Evolutionary conservation across 78 protist species (phyloP).

Genomic region (Dictyostelium capitatum): DNA sequence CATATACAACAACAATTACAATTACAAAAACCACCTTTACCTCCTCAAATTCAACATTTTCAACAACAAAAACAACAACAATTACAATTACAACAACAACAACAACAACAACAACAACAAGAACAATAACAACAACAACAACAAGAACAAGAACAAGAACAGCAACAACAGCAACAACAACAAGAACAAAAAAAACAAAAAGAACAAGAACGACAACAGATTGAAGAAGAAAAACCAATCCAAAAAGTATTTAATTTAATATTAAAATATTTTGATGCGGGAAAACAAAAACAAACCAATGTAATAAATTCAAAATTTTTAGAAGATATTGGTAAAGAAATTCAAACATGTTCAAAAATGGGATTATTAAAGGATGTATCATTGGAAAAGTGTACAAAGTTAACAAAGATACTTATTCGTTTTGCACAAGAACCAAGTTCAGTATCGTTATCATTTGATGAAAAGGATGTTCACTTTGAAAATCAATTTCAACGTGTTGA

Average conservation of each 20-base stretch:
- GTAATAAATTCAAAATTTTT: neutral
- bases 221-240: conserved; percentile 17
- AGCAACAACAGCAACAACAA: neutral
- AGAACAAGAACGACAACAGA: neutral
- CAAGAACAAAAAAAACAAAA: neutral
- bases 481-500: conserved; percentile 24
- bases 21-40: no score
- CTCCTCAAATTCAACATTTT: no score
- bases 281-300: neutral
- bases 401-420: conserved; percentile 9
- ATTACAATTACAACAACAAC: no score
- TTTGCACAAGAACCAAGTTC: conserved; percentile 7
- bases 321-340: conserved; percentile 19
- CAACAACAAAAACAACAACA: no score
- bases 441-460: conserved; percentile 28
- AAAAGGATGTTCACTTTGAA: neutral
- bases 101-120: neutral
- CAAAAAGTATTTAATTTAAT: conserved; percentile 21
- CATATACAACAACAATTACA: no score
- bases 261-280: conserved; percentile 18
- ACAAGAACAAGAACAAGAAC: neutral
- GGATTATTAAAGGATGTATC: conserved; percentile 22
- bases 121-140: neutral
- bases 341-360: neutral
- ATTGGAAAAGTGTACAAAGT: conserved; percentile 39